Evolutionary conservation across 2,329 filamentous ascomycete genomes (phyloP).

Genomic region (Fusarium annulatum): DNA sequence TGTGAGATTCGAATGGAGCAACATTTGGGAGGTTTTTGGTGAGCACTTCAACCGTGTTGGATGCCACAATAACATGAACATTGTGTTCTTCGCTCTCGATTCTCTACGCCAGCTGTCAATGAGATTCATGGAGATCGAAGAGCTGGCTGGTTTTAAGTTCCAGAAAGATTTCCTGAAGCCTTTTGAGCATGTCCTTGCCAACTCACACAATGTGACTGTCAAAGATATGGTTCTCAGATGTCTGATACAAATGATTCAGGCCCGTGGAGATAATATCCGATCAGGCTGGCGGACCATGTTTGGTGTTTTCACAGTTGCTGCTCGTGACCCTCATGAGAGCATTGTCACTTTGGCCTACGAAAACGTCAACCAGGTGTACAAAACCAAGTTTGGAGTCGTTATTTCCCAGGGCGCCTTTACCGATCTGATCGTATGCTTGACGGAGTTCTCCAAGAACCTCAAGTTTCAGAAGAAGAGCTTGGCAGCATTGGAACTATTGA

Average conservation of each 20-base stretch:
- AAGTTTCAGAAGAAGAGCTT: constrained; percentile 99
- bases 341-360: constrained; percentile 98
- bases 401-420: constrained; percentile 97
- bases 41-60: constrained; percentile 99
- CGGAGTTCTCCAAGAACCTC: constrained; percentile 98
- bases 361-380: constrained; percentile 95
- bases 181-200: constrained; percentile 96
- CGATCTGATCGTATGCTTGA: constrained; percentile 94
- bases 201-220: constrained; percentile 89
- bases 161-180: constrained; percentile 99
- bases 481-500: constrained; percentile 93
- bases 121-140: constrained; percentile 98
- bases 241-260: constrained; percentile 99
- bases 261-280: constrained; percentile 93
- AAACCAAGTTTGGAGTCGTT: constrained; percentile 92
- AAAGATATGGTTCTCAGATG: constrained; percentile 98
- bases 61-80: constrained; percentile 94
- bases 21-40: constrained; percentile 96
- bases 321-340: constrained; percentile 89
- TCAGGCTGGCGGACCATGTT: constrained; percentile 99
- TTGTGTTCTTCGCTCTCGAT: constrained; percentile 97
- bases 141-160: constrained; percentile 98
- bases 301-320: constrained; percentile 96
- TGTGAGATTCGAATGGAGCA: constrained; percentile 98
- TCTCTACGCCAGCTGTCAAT: constrained; percentile 95